Evolutionary conservation across 352 stramenopile species (phyloP), one percentile per base, ranked within the genome.

Genomic region (Globisporangium parvum): DNA sequence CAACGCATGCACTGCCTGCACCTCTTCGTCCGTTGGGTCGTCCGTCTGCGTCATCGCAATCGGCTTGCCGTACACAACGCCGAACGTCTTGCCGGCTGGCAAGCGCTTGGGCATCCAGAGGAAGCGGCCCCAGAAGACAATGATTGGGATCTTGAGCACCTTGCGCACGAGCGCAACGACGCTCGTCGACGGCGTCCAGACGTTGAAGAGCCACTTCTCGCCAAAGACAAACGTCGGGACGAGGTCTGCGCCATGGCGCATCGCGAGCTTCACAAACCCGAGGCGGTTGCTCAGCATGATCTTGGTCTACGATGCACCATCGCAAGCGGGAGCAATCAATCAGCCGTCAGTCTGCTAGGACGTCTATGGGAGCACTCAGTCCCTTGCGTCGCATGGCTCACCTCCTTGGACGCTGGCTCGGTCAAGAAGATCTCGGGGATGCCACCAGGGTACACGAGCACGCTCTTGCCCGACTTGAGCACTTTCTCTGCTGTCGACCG

Each of bases 211-310:
- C 59, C 67, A 90, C 67, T 92, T 92, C 55, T 92, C 82, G 49
- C 73, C 73, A 51, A 92, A 92, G 14, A 90, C 82, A 47, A 90
- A 90, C 15, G 67, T 80, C 6, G 82, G 82, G 23, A 92, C 82
- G 52, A 92, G 72, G 23, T 90, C 76, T 1, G 79, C 82, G 14
- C 79, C 79, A 42, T 92, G 77, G 33, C 75, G 77, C 50, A 92
- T 87, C 44, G 82, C 82, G 26, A 92, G 65, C 60, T 90, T 92
- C 62, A 92, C 73, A 44, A 92, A 92, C 17, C 82, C 82, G 40
- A 92, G 52, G n/a, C 82, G 79, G 47, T 88, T 85, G 63, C 87
- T 84, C 31, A 92, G 72, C 55, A 92, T 69, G 48, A 92, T 67
- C 23, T 75, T 66, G 52, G 82, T 92, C 58, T 47, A 23, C 18